A percentile compares a stretch with the other conserved stretches of the same genome.
Conservation (phyloP, 2,329 filamentous ascomycete genomes). For the Fusarium lateritium region DNA sequence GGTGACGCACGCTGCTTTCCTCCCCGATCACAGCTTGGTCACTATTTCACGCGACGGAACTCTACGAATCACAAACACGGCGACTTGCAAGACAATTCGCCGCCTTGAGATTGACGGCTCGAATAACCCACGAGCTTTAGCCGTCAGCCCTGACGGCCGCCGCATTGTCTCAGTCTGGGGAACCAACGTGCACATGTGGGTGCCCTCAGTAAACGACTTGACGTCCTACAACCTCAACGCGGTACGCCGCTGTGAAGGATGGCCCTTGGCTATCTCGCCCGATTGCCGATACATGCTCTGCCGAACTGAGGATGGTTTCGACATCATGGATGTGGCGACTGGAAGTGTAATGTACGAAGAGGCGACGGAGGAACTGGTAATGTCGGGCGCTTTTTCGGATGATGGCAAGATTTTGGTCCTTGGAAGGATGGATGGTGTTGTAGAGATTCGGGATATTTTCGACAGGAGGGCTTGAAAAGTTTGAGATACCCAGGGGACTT, state of each 20-base stretch:
- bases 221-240: conserved; percentile 55
- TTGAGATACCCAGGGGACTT: conserved; percentile 34
- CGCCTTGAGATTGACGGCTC: conserved; percentile 55
- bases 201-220: conserved; percentile 51
- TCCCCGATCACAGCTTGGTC: conserved; percentile 52
- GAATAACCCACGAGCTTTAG: conserved; percentile 53
- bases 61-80: conserved; percentile 54
- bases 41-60: conserved; percentile 57
- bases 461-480: conserved; percentile 39
- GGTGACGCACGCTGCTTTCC: conserved; percentile 57
- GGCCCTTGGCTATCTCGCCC: conserved; percentile 58
- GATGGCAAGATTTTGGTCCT: conserved; percentile 52
- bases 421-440: conserved; percentile 54
- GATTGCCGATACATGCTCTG: conserved; percentile 57
- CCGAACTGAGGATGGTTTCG: conserved; percentile 60
- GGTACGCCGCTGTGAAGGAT: conserved; percentile 56
- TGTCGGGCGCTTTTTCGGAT: conserved; percentile 55
- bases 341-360: conserved; percentile 53
- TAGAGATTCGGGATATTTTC: conserved; percentile 54
- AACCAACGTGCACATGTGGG: conserved; percentile 57
- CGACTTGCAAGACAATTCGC: conserved; percentile 54
- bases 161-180: conserved; percentile 59
- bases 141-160: conserved; percentile 53
- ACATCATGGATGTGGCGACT: conserved; percentile 57
- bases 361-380: conserved; percentile 49